phyloP scores from a whole-genome alignment of 352 stramenopile species.

The Pythium volutum region DNA sequence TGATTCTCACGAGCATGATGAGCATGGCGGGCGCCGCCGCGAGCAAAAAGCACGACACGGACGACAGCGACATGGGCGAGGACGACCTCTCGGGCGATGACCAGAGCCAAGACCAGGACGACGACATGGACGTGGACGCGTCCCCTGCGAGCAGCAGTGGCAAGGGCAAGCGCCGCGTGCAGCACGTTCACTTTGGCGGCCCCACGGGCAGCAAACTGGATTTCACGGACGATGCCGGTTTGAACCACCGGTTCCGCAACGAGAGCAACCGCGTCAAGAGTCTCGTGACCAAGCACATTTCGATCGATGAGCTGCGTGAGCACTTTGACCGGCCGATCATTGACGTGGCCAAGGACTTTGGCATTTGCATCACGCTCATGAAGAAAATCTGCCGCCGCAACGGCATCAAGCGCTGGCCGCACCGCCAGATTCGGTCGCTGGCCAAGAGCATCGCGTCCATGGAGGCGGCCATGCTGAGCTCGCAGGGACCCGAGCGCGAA shows the following conservation, averaged over 20 bases:
- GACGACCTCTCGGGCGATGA: constrained; percentile 19
- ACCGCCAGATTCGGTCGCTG: constrained; percentile 73
- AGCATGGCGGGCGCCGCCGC: constrained; percentile 36
- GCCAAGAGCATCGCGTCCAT: constrained; percentile 88
- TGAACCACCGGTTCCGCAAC: constrained; percentile 73
- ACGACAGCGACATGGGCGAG: constrained; percentile 37
- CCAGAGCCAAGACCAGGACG: constrained; percentile 34
- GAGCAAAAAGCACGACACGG: constrained; percentile 27
- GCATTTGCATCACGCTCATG: constrained; percentile 90
- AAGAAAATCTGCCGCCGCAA: constrained; percentile 76
- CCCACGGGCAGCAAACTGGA: constrained; percentile 69
- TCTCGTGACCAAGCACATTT: constrained; percentile 86
- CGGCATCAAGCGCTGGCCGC: constrained; percentile 68
- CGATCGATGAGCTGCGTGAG: constrained; percentile 76
- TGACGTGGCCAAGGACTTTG: constrained; percentile 88
- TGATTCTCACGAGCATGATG: constrained; percentile 86
- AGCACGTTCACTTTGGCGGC: constrained; percentile 76
- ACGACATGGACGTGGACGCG: constrained; percentile 54
- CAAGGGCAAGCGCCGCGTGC: constrained; percentile 43
- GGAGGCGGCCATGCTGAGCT: constrained; percentile 85
- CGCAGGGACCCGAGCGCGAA: constrained; percentile 69
- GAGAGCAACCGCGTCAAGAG: constrained; percentile 88
- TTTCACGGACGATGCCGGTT: constrained; percentile 70
- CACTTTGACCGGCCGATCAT: constrained; percentile 88
- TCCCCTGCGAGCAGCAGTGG: constrained; percentile 24